These are phyloP conservation scores for Cyclotella kingstonii DNA, from an alignment of 108 stramenopile genomes.

Conservation along the genomic window DNA sequence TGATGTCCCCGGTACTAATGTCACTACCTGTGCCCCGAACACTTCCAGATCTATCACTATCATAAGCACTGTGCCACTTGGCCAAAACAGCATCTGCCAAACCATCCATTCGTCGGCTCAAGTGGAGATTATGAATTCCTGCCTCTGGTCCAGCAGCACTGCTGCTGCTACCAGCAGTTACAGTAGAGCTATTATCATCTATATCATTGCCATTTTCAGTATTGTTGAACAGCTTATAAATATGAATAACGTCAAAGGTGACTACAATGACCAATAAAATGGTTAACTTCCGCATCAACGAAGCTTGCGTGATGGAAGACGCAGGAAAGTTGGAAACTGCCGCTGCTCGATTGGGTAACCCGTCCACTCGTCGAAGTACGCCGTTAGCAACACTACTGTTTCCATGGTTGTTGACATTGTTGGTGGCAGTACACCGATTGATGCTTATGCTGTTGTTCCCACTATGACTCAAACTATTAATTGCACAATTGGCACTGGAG, in stretches of 20 bases:
- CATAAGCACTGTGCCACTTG: neutral
- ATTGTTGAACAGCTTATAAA: slow-evolving; percentile 15
- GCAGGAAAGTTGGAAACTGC: neutral
- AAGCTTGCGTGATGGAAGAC: neutral
- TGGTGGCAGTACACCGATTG: too few species aligned
- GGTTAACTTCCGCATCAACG: slow-evolving; percentile 13
- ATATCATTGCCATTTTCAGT: neutral
- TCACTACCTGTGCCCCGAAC: neutral
- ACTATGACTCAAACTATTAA: too few species aligned
- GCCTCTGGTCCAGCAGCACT: slow-evolving; percentile 21
- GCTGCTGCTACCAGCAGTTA: too few species aligned
- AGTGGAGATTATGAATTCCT: slow-evolving; percentile 29
- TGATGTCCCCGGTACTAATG: neutral
- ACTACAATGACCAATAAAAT: slow-evolving; percentile 9
- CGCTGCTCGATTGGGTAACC: too few species aligned
- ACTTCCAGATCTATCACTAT: neutral
- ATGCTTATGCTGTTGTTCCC: too few species aligned
- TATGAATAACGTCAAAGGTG: slow-evolving; percentile 7
- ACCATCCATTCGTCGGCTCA: slow-evolving; percentile 5
- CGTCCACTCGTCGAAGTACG: too few species aligned
- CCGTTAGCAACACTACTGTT: too few species aligned
- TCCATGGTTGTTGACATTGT: too few species aligned
- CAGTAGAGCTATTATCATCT: too few species aligned
- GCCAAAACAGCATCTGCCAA: slow-evolving; percentile 10
- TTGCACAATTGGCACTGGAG: too few species aligned